phyloP scores from a whole-genome alignment of 176 grass and related monocot species.

The Cenchrus purpureus region DNA sequence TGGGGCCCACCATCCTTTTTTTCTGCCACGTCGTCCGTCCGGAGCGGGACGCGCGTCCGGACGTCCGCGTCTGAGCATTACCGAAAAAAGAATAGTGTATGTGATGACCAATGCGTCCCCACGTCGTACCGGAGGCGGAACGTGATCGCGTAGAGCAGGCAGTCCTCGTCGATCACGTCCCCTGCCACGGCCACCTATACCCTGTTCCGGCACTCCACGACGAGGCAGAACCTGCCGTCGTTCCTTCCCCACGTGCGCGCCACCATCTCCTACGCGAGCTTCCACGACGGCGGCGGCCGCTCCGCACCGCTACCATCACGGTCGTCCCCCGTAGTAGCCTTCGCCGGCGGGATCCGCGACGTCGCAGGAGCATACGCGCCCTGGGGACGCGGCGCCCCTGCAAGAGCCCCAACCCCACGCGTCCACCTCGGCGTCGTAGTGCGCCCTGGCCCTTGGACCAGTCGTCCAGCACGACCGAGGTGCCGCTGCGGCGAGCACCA shows the following conservation, averaged over 20 bases:
- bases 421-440: no score
- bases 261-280: background rate
- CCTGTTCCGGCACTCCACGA: background rate
- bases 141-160: background rate
- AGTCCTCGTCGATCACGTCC: background rate
- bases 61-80: no score
- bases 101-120: background rate
- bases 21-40: no score
- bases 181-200: background rate
- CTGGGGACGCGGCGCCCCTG: no score
- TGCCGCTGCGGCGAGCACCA: background rate
- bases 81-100: no score
- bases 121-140: background rate
- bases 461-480: conserved; percentile 15
- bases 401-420: no score
- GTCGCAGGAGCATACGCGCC: background rate
- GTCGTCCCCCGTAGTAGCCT: no score
- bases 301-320: no score
- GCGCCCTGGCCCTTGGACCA: background rate
- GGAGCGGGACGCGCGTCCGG: no score
- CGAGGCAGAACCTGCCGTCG: background rate
- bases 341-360: background rate
- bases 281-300: background rate
- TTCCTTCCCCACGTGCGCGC: background rate
- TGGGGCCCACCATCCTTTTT: no score